phyloP scores from a whole-genome alignment of 73 alveolate species.

The Tetrahymena malaccensis region DNA sequence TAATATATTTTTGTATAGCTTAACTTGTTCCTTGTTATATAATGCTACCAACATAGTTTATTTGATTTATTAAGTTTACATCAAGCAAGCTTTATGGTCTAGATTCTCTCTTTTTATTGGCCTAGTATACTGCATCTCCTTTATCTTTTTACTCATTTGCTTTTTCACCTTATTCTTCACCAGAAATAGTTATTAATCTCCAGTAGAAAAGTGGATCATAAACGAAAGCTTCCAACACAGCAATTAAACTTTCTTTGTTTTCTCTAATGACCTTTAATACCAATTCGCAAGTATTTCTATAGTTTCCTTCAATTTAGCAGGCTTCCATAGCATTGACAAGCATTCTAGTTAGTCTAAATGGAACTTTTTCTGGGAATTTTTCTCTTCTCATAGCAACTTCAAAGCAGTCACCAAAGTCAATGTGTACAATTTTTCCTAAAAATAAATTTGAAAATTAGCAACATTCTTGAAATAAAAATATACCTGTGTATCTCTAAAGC shows the following conservation, averaged over 20 bases:
- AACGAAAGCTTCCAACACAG: conserved; percentile 96
- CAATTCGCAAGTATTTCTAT: conserved; percentile 92
- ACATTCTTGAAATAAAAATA: no score
- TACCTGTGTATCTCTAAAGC: conserved; percentile 82
- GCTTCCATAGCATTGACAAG: conserved; percentile 98
- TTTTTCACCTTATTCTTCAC: conserved; percentile 66
- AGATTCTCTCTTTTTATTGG: neutral
- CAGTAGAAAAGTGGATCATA: conserved; percentile 95
- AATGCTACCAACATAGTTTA: neutral
- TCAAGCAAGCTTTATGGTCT: neutral
- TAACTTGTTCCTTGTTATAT: conserved; percentile 12
- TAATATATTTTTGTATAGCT: neutral
- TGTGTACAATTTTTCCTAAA: conserved; percentile 93
- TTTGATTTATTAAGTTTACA: neutral
- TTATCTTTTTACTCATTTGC: neutral
- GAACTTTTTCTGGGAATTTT: conserved; percentile 97
- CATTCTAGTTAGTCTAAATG: conserved; percentile 98
- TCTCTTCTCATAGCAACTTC: conserved; percentile 98
- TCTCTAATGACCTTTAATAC: conserved; percentile 93
- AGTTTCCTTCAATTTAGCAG: conserved; percentile 96
- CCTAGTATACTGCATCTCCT: neutral
- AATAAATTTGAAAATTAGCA: neutral
- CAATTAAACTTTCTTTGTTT: conserved; percentile 90
- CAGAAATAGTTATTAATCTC: conserved; percentile 63
- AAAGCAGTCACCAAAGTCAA: conserved; percentile 99